These are phyloP conservation scores for Scortechinia acanthostroma DNA, from an alignment of 2,329 filamentous ascomycete genomes.

Conservation along the genomic window DNA sequence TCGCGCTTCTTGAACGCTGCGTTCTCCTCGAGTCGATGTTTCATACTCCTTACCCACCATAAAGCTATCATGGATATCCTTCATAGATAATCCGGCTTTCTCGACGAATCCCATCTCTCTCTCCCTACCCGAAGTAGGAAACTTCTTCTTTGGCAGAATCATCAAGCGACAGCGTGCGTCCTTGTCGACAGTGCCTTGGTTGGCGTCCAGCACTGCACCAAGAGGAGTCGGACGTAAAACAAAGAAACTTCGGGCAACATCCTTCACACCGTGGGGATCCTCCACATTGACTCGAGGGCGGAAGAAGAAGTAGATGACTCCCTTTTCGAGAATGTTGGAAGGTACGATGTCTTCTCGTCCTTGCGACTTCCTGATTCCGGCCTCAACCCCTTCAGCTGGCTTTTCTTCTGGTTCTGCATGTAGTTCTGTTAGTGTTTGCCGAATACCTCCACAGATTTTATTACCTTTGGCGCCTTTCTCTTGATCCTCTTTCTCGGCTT, in stretches of 20 bases:
- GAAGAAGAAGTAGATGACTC: constrained; percentile 86
- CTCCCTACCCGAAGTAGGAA: constrained; percentile 64
- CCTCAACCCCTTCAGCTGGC: background rate
- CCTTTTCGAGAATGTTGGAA: constrained; percentile 70
- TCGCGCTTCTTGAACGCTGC: constrained; percentile 61
- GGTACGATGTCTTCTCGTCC: constrained; percentile 18
- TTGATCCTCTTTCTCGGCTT: no score
- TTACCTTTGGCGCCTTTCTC: no score
- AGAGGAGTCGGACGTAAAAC: constrained; percentile 67
- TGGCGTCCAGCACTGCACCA: constrained; percentile 56
- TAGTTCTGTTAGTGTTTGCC: no score
- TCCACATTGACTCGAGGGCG: constrained; percentile 70
- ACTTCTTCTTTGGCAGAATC: constrained; percentile 76
- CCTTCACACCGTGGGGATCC: constrained; percentile 59
- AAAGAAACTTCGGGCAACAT: constrained; percentile 74
- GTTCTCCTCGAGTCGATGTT: constrained; percentile 68
- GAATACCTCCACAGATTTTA: no score
- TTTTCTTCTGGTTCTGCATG: background rate
- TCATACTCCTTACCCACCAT: constrained; percentile 60
- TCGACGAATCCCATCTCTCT: constrained; percentile 79
- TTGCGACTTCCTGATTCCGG: background rate
- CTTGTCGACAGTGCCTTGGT: constrained; percentile 31
- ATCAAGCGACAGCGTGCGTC: constrained; percentile 63
- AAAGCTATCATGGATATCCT: constrained; percentile 68
- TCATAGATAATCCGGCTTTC: constrained; percentile 58